A percentile compares a stretch with the other conserved stretches of the same genome.
These are phyloP conservation scores for Kazachstania sp. DNA, from an alignment of 1,139 yeast genomes.

Conservation along the genomic window DNA sequence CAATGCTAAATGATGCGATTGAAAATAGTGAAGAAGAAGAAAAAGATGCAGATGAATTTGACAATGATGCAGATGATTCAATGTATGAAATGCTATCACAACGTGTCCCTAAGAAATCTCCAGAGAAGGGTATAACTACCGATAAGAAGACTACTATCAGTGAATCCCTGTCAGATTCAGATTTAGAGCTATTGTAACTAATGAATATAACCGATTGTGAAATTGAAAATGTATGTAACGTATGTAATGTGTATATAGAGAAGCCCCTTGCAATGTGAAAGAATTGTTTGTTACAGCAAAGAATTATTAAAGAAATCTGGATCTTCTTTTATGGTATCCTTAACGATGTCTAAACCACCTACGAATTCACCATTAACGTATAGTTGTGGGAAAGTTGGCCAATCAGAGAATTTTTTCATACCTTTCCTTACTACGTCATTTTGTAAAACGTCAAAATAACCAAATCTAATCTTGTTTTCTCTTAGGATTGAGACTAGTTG, in stretches of 20 bases:
- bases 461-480: slow-evolving; percentile 90
- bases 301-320: slow-evolving; percentile 54
- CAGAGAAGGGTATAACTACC: too few relatives aligned
- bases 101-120: slow-evolving; percentile 9
- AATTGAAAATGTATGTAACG: neutral
- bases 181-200: slow-evolving; percentile 23
- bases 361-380: slow-evolving; percentile 90
- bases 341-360: slow-evolving; percentile 92
- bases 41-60: too few relatives aligned
- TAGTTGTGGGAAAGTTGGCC: slow-evolving; percentile 98
- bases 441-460: slow-evolving; percentile 88
- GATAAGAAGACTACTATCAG: slow-evolving; percentile 2
- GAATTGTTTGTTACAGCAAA: neutral
- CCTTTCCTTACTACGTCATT: slow-evolving; percentile 93
- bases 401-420: slow-evolving; percentile 77
- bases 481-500: slow-evolving; percentile 87
- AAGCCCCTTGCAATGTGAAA: neutral
- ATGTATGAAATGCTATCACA: slow-evolving; percentile 29
- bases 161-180: slow-evolving; percentile 31
- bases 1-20: slow-evolving; percentile 31
- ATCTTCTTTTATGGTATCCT: slow-evolving; percentile 85
- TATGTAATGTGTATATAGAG: too few relatives aligned
- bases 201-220: neutral
- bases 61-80: slow-evolving; percentile 22
- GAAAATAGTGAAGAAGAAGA: slow-evolving; percentile 24